Conservation (phyloP, 768 basidiomycete species). For the Rhizopogon sp. region DNA sequence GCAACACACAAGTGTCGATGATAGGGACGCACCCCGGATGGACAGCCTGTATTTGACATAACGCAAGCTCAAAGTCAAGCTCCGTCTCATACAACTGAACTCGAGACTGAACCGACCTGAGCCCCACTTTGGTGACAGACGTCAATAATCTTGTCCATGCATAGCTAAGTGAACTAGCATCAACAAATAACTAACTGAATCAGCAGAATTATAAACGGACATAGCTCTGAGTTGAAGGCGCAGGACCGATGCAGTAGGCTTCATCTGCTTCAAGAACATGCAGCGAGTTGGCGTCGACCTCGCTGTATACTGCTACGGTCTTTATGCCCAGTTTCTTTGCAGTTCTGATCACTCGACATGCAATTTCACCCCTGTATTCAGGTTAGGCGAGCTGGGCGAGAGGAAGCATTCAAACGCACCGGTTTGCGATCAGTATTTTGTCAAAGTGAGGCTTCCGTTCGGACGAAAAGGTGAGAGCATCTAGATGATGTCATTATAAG, state of each 20-base stretch:
- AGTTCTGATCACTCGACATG: conserved; percentile 90
- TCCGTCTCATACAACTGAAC: background rate
- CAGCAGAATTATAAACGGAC: conserved; percentile 40
- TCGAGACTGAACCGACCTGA: conserved; percentile 47
- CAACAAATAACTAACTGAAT: background rate
- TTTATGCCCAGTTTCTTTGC: conserved; percentile 83
- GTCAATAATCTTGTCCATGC: conserved; percentile 85
- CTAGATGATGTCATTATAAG: background rate
- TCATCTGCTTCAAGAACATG: conserved; percentile 88
- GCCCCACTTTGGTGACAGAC: conserved; percentile 79
- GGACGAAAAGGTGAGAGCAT: background rate
- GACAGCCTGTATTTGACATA: conserved; percentile 54
- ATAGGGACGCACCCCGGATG: conserved; percentile 70
- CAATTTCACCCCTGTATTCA: conserved; percentile 79
- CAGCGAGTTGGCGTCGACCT: conserved; percentile 74
- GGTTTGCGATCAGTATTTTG: conserved; percentile 90
- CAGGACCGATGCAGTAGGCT: conserved; percentile 91
- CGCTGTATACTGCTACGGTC: conserved; percentile 90
- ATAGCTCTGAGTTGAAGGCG: conserved; percentile 84
- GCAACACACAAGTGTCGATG: background rate
- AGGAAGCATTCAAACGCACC: conserved; percentile 36
- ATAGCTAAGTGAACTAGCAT: conserved; percentile 43
- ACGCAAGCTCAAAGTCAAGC: background rate
- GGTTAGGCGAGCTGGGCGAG: background rate
- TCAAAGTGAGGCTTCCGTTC: conserved; percentile 60